phyloP scores from a whole-genome alignment of 352 stramenopile species.

The Globisporangium paroecandrum region DNA sequence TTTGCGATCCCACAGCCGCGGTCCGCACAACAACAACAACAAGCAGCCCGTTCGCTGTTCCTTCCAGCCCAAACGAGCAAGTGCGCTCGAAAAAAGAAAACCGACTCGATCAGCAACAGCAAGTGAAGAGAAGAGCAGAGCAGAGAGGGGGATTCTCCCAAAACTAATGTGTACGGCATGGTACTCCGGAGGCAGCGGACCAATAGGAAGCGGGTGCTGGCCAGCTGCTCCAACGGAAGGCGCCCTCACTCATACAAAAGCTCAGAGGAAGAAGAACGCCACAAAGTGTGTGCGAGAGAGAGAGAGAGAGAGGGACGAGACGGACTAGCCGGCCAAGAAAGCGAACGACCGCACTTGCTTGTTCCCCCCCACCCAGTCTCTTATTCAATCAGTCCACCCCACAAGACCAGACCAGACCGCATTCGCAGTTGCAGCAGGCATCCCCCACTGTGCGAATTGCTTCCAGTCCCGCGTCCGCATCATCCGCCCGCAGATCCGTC shows the following conservation, averaged over 20 bases:
- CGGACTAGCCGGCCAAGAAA: conserved; percentile 5
- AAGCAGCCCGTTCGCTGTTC: neutral
- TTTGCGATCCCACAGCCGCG: neutral
- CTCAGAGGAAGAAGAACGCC: conserved; percentile 16
- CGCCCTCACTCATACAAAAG: conserved; percentile 15
- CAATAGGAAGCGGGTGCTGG: neutral
- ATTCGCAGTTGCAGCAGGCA: neutral
- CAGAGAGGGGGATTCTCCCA: neutral
- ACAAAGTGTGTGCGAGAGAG: neutral
- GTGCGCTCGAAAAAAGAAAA: conserved; percentile 17
- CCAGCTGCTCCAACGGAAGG: conserved; percentile 15
- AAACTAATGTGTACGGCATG: neutral
- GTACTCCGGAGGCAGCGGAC: neutral
- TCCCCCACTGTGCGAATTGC: neutral
- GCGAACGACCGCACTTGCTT: neutral
- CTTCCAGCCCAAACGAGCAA: neutral
- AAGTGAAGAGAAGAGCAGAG: neutral
- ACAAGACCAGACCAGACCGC: neutral
- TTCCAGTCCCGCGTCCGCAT: neutral
- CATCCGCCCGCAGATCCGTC: neutral
- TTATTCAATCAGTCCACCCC: neutral
- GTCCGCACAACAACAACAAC: neutral
- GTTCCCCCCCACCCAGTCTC: neutral
- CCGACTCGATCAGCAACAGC: conserved; percentile 10
- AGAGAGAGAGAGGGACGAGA: neutral